phyloP scores from a whole-genome alignment of 148 eudicot species.

The Camellia japonica region DNA sequence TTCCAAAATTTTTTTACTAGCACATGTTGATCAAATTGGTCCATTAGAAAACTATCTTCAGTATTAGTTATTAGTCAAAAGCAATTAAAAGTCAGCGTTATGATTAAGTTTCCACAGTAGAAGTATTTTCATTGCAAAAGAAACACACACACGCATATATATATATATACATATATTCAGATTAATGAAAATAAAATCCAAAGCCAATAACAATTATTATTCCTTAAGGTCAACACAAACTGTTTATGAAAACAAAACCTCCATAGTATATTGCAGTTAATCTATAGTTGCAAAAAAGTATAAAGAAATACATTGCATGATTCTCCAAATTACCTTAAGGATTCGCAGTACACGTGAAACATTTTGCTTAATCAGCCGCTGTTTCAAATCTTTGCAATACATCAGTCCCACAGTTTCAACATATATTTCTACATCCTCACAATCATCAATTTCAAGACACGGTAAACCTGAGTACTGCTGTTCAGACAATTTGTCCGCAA shows the following conservation, averaged over 20 bases:
- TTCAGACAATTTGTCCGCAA: conserved; percentile 50
- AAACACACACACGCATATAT: too few species aligned
- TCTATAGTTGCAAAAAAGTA: background rate
- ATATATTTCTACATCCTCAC: conserved; percentile 83
- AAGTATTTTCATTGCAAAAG: background rate
- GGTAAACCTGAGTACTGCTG: conserved; percentile 33
- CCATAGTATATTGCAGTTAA: background rate
- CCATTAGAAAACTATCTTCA: background rate
- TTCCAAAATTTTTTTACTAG: background rate
- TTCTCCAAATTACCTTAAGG: conserved; percentile 60
- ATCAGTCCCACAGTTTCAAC: conserved; percentile 83
- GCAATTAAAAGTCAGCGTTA: background rate
- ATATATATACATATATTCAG: background rate
- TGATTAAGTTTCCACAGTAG: background rate
- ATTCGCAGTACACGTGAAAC: conserved; percentile 78
- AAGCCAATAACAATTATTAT: background rate
- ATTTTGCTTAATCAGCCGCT: conserved; percentile 74
- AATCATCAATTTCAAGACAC: conserved; percentile 60
- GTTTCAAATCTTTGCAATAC: conserved; percentile 82
- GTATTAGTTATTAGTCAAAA: background rate
- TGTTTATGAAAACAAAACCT: background rate
- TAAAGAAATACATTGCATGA: background rate
- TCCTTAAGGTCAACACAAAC: background rate
- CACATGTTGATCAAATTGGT: background rate
- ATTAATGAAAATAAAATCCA: background rate